Evolutionary conservation across 352 stramenopile species (phyloP), one percentile per base, ranked within the genome.

Genomic region (Phytopythium ostracodes): DNA sequence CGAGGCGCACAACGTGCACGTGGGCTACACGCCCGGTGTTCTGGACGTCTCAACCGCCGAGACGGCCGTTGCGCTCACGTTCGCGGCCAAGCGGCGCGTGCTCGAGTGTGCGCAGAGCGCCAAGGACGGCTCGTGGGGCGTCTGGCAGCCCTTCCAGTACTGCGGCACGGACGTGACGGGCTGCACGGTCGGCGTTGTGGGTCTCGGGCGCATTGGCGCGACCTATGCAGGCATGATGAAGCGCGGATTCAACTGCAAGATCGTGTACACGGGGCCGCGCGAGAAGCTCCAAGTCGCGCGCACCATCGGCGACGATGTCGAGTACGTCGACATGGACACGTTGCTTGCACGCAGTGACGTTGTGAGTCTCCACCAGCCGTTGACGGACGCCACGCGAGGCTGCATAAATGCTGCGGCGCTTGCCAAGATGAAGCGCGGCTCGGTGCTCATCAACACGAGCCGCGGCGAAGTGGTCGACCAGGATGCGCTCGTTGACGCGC

Each of bases 391-490:
- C 20, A 98, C 89, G 14, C 72, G 75, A 4, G 56, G 81, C 29
- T 70, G 90, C 43, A 91, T 98, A 38, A 82, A 87, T 38, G 71
- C 80, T 2, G 79, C 82, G 4, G 73, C 84, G 25, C 79, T 98
- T 27, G 64, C 71, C 11, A 53, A 81, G n/a, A 96, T 98, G 84
- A 92, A 96, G 64, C 56, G 72, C 14, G 73, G 71, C 35, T 87
- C 90, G n/a, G 85, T 96, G 55, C 75, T 98, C 43, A 86, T 98
- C 43, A 98, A 98, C 69, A 97, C 94, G 61, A 88, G 88, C 42
- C 79, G 93, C 44, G 93, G 93, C 43, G 90, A 94, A 27, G 78
- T 98, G 51, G 82, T 98, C 40, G 87, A 98, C 65, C 92, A 96
- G 60, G 79, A 92, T 29, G 83, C 84, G 31, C 75, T 94, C 4